Evolutionary conservation across 306 rosid species (phyloP), one percentile per base, ranked within the genome.

Genomic region (Rosa multiflora): DNA sequence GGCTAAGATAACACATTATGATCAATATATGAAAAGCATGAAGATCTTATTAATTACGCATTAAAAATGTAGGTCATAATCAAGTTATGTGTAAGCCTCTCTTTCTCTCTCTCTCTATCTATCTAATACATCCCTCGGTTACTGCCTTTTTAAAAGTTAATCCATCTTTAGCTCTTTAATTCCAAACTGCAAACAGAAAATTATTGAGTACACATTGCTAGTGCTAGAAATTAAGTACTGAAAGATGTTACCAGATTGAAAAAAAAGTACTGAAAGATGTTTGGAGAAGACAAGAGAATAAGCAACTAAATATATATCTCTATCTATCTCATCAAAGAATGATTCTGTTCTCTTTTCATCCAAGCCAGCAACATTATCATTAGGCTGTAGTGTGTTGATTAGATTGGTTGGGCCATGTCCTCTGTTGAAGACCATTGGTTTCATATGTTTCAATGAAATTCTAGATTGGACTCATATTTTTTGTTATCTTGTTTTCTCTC

Each of bases 321-420:
- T 21, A 8, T 56, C 67, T 11, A 63, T 63, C 42, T 6, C 1
- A 64, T 35, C 23, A 8, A 6, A 67, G 49, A 67, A 67, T 40
- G 51, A 67, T 40, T 32, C 8, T 67, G 26, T 72, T 15, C 29
- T 49, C 49, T 3, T 32, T 51, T 10, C 51, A 29, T 49, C 61
- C 47, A 49, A 52, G 63, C 32, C 63, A 72, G 47, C 63, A 29
- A 32, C 44, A 15, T 40, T 12, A 29, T 29, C 18, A 72, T 72
- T 29, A 72, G 17, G 44, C 63, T 4, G 32, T 48, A 48, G 43
- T 63, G 43, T 72, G 40, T 29, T 70, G 62, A 72, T 72, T 71
- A 48, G 75, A 51, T 72, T 51, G 76, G 63, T 72, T 72, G 63
- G 14, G 76, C n/a, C 76, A 52, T 49, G 62, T 51, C 76, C 32